phyloP scores from a whole-genome alignment of 2,329 filamentous ascomycete genomes.

The Truncatella angustata region DNA sequence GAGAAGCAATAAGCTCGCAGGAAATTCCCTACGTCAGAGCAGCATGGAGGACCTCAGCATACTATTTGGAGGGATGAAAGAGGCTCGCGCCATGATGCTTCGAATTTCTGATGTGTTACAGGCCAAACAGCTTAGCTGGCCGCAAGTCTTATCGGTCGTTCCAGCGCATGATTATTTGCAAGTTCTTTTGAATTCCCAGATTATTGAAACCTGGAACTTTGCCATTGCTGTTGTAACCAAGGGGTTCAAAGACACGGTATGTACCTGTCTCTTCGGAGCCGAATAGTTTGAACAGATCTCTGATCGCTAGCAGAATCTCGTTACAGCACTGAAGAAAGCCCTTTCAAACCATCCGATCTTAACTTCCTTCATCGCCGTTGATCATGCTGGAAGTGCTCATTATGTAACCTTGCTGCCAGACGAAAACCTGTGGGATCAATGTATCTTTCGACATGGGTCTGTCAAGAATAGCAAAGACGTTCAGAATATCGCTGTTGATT shows the following conservation, averaged over 20 bases:
- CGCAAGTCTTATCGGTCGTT: background rate
- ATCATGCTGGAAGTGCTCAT: background rate
- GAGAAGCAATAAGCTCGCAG: background rate
- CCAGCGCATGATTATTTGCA: constrained; percentile 5
- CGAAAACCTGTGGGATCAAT: background rate
- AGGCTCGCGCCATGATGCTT: background rate
- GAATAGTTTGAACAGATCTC: too few species aligned
- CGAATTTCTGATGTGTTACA: background rate
- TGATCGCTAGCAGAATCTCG: background rate
- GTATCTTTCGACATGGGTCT: background rate
- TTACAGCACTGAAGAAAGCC: background rate
- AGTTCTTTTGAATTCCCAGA: background rate
- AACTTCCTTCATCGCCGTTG: background rate
- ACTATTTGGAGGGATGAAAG: background rate
- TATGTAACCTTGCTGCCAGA: background rate
- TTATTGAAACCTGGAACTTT: constrained; percentile 6
- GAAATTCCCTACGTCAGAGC: background rate
- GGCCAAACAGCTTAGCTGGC: background rate
- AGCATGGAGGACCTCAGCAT: background rate
- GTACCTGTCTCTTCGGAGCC: background rate
- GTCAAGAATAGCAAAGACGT: background rate
- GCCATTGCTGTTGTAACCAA: background rate
- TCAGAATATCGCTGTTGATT: background rate
- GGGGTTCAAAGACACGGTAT: background rate
- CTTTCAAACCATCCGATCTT: background rate